Evolutionary conservation across 2,329 filamentous ascomycete species (phyloP).

Genomic region (Byssoonygena ceratinophila): DNA sequence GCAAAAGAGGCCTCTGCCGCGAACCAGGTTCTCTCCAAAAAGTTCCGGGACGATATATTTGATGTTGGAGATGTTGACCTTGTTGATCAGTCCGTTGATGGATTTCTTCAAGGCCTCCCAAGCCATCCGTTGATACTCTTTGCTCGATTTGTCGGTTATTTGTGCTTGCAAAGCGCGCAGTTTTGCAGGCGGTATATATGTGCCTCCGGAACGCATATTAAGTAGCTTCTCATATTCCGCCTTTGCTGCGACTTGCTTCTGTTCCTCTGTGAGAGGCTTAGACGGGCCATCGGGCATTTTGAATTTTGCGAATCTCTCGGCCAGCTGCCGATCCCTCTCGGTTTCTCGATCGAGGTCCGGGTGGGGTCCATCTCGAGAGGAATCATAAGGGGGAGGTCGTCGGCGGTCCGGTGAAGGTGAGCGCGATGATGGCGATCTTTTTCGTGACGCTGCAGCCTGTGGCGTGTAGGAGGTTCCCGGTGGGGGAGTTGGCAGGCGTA

Average conservation of each 20-base stretch:
- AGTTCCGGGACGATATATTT: conserved; percentile 94
- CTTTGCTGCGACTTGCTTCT: conserved; percentile 79
- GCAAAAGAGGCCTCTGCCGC: conserved; percentile 85
- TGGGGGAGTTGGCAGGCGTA: conserved; percentile 49
- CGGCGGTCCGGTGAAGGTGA: conserved; percentile 44
- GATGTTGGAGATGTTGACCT: conserved; percentile 96
- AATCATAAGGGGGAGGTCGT: conserved; percentile 36
- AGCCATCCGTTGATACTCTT: conserved; percentile 97
- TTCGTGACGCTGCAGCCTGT: conserved; percentile 42
- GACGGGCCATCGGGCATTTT: conserved; percentile 35
- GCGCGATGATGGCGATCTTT: conserved; percentile 47
- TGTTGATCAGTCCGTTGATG: conserved; percentile 98
- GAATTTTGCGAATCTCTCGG: conserved; percentile 45
- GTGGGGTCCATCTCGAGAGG: conserved; percentile 34
- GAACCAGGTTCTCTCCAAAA: conserved; percentile 85
- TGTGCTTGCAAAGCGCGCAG: conserved; percentile 86
- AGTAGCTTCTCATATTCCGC: conserved; percentile 88
- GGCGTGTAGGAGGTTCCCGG: conserved; percentile 41
- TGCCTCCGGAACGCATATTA: conserved; percentile 86
- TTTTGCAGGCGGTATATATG: conserved; percentile 87
- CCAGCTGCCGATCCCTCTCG: conserved; percentile 42
- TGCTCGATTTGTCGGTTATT: conserved; percentile 90
- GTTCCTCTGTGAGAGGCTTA: conserved; percentile 58
- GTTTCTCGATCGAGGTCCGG: conserved; percentile 42
- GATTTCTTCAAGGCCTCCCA: conserved; percentile 99